A percentile compares a stretch with the other conserved stretches of the same genome.
These are phyloP conservation scores for Pseudocercospora vitis DNA, from an alignment of 2,329 filamentous ascomycete species.

Conservation along the genomic window DNA sequence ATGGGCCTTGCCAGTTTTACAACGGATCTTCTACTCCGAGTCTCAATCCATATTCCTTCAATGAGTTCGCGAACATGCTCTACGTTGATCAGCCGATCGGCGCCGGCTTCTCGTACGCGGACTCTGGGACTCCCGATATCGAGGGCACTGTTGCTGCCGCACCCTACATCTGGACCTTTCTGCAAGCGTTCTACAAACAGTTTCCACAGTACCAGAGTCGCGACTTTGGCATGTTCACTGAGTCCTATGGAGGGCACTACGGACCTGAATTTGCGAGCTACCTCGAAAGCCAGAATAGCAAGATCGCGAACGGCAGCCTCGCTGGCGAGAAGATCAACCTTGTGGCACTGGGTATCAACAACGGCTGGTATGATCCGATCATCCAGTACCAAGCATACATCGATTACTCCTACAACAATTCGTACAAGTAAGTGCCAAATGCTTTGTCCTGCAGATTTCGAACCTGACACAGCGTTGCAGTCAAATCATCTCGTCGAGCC, in stretches of 20 bases:
- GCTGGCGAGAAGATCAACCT: constrained; percentile 45
- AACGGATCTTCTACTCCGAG: constrained; percentile 59
- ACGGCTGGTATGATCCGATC: constrained; percentile 56
- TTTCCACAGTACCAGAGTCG: constrained; percentile 46
- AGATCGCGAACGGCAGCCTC: constrained; percentile 53
- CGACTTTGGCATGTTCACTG: constrained; percentile 48
- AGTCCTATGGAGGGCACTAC: constrained; percentile 61
- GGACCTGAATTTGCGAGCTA: constrained; percentile 62
- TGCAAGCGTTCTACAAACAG: constrained; percentile 57
- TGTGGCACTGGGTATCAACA: constrained; percentile 58
- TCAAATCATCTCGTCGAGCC: constrained; percentile 50
- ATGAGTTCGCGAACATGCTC: constrained; percentile 59
- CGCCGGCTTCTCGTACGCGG: constrained; percentile 59
- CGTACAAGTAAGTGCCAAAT: constrained; percentile 37
- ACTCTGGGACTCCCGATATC: constrained; percentile 30
- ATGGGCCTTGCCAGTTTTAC: constrained; percentile 41
- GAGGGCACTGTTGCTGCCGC: constrained; percentile 54
- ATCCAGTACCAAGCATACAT: constrained; percentile 44
- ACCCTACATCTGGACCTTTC: constrained; percentile 54
- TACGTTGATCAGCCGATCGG: constrained; percentile 64
- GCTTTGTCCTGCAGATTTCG: neutral
- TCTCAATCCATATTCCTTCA: constrained; percentile 58
- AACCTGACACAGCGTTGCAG: neutral
- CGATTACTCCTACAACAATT: constrained; percentile 38
- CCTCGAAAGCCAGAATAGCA: constrained; percentile 62